Conservation (phyloP, 2,329 filamentous ascomycete species). For the Lasiodiplodia gonubiensis region DNA sequence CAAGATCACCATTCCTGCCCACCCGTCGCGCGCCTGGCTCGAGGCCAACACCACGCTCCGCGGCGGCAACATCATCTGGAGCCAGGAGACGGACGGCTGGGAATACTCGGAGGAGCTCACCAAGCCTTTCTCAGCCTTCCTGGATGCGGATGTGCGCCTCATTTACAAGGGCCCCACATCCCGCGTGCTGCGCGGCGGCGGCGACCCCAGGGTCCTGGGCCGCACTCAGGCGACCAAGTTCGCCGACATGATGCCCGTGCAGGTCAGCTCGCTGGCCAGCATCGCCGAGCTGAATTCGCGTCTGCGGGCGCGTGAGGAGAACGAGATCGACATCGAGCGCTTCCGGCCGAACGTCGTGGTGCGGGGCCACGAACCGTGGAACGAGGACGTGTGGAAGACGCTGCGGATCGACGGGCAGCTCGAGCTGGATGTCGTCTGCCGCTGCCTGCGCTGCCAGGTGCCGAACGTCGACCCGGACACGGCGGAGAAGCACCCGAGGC, state of each 20-base stretch:
- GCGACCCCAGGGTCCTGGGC: constrained; percentile 60
- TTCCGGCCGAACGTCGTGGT: constrained; percentile 70
- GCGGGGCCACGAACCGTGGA: constrained; percentile 62
- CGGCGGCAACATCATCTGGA: constrained; percentile 63
- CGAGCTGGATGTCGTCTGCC: constrained; percentile 62
- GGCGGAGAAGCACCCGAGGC: constrained; percentile 61
- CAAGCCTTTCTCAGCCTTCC: constrained; percentile 60
- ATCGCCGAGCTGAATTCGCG: constrained; percentile 64
- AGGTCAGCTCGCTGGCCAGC: constrained; percentile 62
- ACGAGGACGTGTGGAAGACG: constrained; percentile 68
- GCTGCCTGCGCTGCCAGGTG: constrained; percentile 66
- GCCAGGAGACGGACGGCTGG: constrained; percentile 62
- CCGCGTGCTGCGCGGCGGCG: constrained; percentile 62
- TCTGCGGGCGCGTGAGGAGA: constrained; percentile 51
- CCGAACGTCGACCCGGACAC: constrained; percentile 70
- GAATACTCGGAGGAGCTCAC: constrained; percentile 60
- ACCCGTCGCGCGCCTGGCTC: constrained; percentile 61
- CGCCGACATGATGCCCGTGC: constrained; percentile 64
- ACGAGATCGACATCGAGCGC: constrained; percentile 62
- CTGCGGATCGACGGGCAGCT: constrained; percentile 54
- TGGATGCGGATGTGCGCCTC: constrained; percentile 61
- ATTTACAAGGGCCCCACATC: constrained; percentile 67
- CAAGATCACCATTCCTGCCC: constrained; percentile 60
- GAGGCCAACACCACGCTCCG: constrained; percentile 56
- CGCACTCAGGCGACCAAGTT: constrained; percentile 61